phyloP scores from a whole-genome alignment of 768 basidiomycete genomes.

The Boletellus sp. region DNA sequence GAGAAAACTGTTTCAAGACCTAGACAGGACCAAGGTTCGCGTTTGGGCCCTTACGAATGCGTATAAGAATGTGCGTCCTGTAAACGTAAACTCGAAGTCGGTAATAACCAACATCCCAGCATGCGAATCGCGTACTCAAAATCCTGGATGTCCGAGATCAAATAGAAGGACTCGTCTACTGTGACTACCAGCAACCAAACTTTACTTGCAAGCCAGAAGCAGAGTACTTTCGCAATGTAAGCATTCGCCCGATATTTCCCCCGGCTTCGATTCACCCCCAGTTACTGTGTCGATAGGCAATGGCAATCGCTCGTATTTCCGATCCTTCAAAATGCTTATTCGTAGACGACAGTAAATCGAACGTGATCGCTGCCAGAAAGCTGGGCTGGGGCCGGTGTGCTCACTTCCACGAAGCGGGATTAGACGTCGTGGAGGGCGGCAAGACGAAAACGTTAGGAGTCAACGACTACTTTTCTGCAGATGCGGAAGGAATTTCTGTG shows the following conservation, averaged over 20 bases:
- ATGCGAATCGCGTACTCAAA: constrained; percentile 73
- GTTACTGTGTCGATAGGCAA: constrained; percentile 44
- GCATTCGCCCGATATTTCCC: not conserved
- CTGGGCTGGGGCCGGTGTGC: constrained; percentile 72
- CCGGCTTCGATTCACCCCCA: not conserved
- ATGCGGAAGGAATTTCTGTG: constrained; percentile 45
- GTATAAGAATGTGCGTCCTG: constrained; percentile 55
- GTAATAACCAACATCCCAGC: constrained; percentile 41
- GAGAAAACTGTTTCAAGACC: constrained; percentile 69
- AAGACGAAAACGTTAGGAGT: constrained; percentile 43
- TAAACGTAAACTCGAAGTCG: constrained; percentile 13
- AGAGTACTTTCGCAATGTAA: constrained; percentile 62
- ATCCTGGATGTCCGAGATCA: constrained; percentile 72
- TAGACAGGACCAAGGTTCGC: constrained; percentile 71
- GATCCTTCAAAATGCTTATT: constrained; percentile 75
- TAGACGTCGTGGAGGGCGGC: constrained; percentile 63
- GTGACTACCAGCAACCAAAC: constrained; percentile 63
- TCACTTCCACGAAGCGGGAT: constrained; percentile 70
- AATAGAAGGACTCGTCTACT: constrained; percentile 71
- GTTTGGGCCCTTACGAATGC: constrained; percentile 89
- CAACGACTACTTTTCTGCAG: constrained; percentile 34
- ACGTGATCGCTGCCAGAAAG: constrained; percentile 61
- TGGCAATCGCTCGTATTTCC: constrained; percentile 53
- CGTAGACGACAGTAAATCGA: constrained; percentile 70
- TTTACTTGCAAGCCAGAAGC: constrained; percentile 83